Evolutionary conservation across 352 stramenopile genomes (phyloP), one percentile per base, ranked within the genome.

Genomic region (Pythium brassicae): DNA sequence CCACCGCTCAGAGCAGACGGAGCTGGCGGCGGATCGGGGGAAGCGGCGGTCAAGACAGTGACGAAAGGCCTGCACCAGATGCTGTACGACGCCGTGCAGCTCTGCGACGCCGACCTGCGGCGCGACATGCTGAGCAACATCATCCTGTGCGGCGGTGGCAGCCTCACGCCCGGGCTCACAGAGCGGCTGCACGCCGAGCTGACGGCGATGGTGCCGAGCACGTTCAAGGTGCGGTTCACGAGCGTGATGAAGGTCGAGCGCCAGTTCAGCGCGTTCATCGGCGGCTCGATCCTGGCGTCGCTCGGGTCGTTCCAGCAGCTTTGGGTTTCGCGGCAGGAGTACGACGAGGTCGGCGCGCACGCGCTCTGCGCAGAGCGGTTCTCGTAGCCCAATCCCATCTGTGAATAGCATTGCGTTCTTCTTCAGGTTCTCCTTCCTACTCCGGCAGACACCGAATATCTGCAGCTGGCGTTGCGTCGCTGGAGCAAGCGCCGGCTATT

Each of bases 181-280:
- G 85, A 95, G 65, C 80, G 87, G 8, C 50, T 96, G 51, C 85
- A 94, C 50, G 57, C 69, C 10, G 87, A 96, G 50, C 69, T 96
- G 23, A 88, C 78, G 8, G 65, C 61, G 15, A 75, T 92, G 66
- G 82, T 96, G 14, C 80, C 84, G 11, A 90, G 83, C 48, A 89
- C 78, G 11, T 92, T 91, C 61, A 95, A 95, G 54, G 71, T 94
- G 52, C 81, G 86, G n/a, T 89, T 96, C 59, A 91, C 82, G 56
- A 83, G 71, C 45, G 78, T 87, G 19, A 86, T 78, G 54, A 86
- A 88, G 63, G 74, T 94, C 61, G 85, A 96, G 70, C 73, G 79
- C 19, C 79, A 93, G 72, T 94, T 94, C 46, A 95, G 83, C 48
- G 78, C 80, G 53, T 96, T 93, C 69, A 96, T 94, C 51, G 86